These are phyloP conservation scores for Boletus pseudopeckii DNA, from an alignment of 768 basidiomycete genomes.

Conservation along the genomic window DNA sequence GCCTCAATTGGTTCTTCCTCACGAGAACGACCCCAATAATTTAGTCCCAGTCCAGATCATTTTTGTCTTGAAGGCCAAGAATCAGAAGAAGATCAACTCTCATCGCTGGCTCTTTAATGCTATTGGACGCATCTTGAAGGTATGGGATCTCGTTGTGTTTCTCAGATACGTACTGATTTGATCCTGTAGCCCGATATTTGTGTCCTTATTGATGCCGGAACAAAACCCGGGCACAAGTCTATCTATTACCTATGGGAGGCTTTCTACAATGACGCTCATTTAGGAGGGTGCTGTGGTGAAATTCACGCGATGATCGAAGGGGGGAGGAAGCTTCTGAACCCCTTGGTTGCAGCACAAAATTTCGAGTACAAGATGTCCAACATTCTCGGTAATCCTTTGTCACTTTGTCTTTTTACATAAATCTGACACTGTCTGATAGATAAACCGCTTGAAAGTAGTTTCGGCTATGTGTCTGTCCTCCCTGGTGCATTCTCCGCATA, in stretches of 20 bases:
- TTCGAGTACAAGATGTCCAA: conserved; percentile 99
- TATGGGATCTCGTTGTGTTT: conserved; percentile 27
- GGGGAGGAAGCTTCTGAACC: conserved; percentile 87
- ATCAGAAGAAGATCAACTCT: conserved; percentile 94
- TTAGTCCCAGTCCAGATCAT: conserved; percentile 92
- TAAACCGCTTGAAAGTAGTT: conserved; percentile 92
- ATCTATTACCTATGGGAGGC: conserved; percentile 96
- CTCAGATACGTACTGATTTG: not conserved
- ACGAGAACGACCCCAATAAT: conserved; percentile 86
- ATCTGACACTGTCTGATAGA: conserved; percentile 41
- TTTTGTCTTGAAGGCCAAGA: conserved; percentile 87
- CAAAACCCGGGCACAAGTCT: conserved; percentile 93
- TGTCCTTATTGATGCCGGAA: conserved; percentile 92
- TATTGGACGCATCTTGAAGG: conserved; percentile 77
- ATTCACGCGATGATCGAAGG: conserved; percentile 97
- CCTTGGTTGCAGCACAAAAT: conserved; percentile 91
- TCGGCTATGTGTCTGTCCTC: conserved; percentile 92
- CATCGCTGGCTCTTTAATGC: conserved; percentile 97
- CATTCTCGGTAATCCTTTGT: conserved; percentile 63
- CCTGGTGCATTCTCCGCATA: conserved; percentile 98
- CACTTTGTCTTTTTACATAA: not conserved
- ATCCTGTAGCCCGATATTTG: conserved; percentile 77
- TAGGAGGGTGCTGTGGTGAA: conserved; percentile 91
- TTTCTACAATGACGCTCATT: conserved; percentile 73
- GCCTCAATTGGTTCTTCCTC: conserved; percentile 88